These are phyloP conservation scores for Fraxinus americana DNA, from an alignment of 257 asterid genomes.

Conservation along the genomic window DNA sequence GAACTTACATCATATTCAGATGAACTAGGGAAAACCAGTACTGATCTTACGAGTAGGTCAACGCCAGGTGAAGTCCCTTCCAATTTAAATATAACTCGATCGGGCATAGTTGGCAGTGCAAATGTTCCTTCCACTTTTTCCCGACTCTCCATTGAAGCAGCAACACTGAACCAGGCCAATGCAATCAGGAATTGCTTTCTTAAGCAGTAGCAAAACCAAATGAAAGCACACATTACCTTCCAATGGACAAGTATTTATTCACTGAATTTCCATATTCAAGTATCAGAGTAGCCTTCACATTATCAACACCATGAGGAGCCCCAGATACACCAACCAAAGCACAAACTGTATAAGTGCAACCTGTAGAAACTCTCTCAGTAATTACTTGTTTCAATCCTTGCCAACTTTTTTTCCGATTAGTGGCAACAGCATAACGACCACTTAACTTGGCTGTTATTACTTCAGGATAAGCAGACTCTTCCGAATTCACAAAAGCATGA, in stretches of 20 bases:
- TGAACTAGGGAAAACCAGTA: constrained; percentile 37
- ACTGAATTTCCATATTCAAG: constrained; percentile 52
- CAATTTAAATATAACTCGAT: constrained; percentile 57
- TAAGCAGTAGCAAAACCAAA: constrained; percentile 12
- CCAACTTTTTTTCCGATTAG: constrained; percentile 66
- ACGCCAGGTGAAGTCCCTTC: constrained; percentile 86
- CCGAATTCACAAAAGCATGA: constrained; percentile 52
- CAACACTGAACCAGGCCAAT: constrained; percentile 43
- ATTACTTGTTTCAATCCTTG: constrained; percentile 86
- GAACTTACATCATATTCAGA: constrained; percentile 50
- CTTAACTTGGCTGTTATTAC: constrained; percentile 30
- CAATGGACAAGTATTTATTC: constrained; percentile 55
- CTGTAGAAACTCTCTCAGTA: constrained; percentile 48
- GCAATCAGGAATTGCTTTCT: constrained; percentile 23
- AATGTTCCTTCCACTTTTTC: constrained; percentile 73
- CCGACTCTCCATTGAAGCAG: constrained; percentile 57
- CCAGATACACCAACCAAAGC: constrained; percentile 68
- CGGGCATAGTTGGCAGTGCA: constrained; percentile 53
- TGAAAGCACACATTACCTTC: constrained; percentile 48
- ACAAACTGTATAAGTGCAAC: constrained; percentile 53
- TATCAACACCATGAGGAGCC: constrained; percentile 39
- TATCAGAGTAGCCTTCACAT: constrained; percentile 67
- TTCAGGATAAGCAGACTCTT: constrained; percentile 38
- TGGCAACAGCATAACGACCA: constrained; percentile 51
- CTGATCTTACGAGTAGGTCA: constrained; percentile 73